Percentiles rank a stretch among this genome's conserved stretches.
phyloP scores from a whole-genome alignment of 345 rosid species.

The Corchorus capsularis region DNA sequence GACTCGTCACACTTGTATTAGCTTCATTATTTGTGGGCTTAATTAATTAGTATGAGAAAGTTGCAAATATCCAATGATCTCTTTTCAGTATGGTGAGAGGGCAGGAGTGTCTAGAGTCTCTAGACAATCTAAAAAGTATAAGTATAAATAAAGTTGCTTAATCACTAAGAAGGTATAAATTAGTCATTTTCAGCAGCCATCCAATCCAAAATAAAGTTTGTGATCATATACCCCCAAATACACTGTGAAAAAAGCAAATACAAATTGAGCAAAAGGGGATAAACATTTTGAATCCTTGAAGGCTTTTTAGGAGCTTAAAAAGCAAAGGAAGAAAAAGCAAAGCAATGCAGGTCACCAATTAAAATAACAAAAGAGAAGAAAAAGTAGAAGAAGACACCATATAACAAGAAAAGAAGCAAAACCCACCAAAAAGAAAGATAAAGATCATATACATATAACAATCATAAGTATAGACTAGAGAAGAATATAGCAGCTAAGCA shows the following conservation, averaged over 20 bases:
- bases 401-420: conserved; percentile 32
- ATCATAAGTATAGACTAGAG: background rate
- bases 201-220: background rate
- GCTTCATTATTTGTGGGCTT: background rate
- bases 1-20: background rate
- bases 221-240: conserved; percentile 12
- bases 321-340: conserved; percentile 33
- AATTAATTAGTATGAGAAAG: background rate
- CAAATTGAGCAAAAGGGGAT: conserved; percentile 22
- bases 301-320: conserved; percentile 10
- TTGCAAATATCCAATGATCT: background rate
- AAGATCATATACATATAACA: background rate
- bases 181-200: conserved; percentile 13
- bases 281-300: conserved; percentile 33
- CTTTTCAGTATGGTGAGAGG: background rate
- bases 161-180: conserved; percentile 43
- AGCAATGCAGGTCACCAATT: conserved; percentile 20
- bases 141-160: conserved; percentile 36
- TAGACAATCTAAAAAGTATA: background rate
- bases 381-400: conserved; percentile 29
- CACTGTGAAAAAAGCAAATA: conserved; percentile 21
- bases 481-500: background rate
- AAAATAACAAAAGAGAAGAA: conserved; percentile 21
- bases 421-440: conserved; percentile 17
- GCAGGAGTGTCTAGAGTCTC: background rate